These are phyloP conservation scores for Ogataea naganishii DNA, from an alignment of 805 yeast species.

Conservation along the genomic window DNA sequence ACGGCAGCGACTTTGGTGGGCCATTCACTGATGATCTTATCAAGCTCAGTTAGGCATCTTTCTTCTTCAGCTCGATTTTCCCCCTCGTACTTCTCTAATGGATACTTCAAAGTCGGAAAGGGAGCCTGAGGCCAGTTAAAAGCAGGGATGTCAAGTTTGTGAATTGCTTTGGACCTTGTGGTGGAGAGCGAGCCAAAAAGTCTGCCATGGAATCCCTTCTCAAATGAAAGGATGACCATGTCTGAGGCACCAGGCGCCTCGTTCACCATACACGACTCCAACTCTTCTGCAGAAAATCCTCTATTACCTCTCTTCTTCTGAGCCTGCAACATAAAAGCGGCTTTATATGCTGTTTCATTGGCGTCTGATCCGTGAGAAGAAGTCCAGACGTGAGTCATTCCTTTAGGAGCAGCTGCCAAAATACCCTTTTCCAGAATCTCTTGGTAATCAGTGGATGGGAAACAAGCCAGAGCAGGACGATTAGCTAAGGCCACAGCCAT, in stretches of 20 bases:
- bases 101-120: constrained; percentile 79
- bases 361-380: constrained; percentile 64
- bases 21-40: constrained; percentile 27
- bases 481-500: constrained; percentile 59
- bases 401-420: constrained; percentile 58
- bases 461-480: constrained; percentile 62
- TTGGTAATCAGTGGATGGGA: constrained; percentile 50
- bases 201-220: constrained; percentile 49
- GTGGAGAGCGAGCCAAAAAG: constrained; percentile 47
- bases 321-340: constrained; percentile 59
- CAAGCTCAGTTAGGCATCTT: constrained; percentile 36
- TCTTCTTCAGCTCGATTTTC: constrained; percentile 41
- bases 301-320: constrained; percentile 36
- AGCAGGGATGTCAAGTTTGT: constrained; percentile 52
- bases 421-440: constrained; percentile 37
- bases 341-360: constrained; percentile 63
- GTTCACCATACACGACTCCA: constrained; percentile 40
- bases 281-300: constrained; percentile 38
- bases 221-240: constrained; percentile 43
- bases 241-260: constrained; percentile 45
- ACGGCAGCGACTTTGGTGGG: constrained; percentile 42
- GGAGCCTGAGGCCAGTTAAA: constrained; percentile 51
- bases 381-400: constrained; percentile 52
- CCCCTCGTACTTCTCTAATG: constrained; percentile 57
- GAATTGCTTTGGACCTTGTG: constrained; percentile 48